Evolutionary conservation across 345 rosid species (phyloP), one percentile per base, ranked within the genome.

Genomic region (Trapa bicornis): DNA sequence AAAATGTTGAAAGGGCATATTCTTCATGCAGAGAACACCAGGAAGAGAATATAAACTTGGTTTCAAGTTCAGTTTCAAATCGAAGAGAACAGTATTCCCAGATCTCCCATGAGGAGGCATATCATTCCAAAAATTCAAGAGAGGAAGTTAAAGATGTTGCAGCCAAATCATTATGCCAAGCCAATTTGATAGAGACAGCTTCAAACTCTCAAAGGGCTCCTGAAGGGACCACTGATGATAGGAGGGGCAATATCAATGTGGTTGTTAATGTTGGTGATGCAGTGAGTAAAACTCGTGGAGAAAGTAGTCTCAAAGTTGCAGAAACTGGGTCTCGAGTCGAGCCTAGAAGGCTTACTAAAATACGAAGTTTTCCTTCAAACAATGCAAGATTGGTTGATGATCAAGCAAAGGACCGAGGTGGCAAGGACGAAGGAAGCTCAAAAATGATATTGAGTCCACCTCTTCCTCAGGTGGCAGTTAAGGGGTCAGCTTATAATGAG

Each of bases 381-480:
- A 74, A 72, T 41, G 73, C 83, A 54, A 73, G 71, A 60, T 67
- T 58, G 70, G 77, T 74, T 79, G 75, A 22, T 22, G 29, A 65
- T 76, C 79, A 72, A 76, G 83, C 61, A 66, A 75, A 75, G 80
- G 71, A 67, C 67, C 72, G 68, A 70, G 70, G 67, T 74, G 83
- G 7, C 72, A 67, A 52, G 73, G 71, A 74, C 67, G 76, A 73
- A 68, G 71, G 74, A 68, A 84, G 68, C 70, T 81, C 88, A 65
- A 79, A 79, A 45, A 76, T 75, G 42, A 73, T 75, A 64, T 75
- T 84, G 78, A 74, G 70, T 67, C 80, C 92, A 77, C 85, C 96
- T 13, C 54, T 88, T 53, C 75, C 82, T 70, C 96, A 86, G 63
- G 65, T 73, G 64, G 77, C 83, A 29, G 75, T 70, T 68, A 77